Evolutionary conservation across 805 yeast species (phyloP), one percentile per base, ranked within the genome.

Genomic region (Candida sithepensis): DNA sequence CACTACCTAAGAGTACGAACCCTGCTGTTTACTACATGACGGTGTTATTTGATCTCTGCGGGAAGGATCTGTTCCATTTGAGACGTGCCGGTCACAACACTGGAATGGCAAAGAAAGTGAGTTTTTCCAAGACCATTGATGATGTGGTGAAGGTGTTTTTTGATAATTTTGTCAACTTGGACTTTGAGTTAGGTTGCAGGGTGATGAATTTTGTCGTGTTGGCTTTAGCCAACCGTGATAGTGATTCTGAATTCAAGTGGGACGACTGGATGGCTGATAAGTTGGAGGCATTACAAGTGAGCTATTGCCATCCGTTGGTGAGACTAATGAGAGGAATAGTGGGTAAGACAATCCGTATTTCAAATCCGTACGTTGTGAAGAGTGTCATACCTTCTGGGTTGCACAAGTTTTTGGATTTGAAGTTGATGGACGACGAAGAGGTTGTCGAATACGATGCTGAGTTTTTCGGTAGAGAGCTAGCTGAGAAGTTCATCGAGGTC

Each of bases 171-270:
- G 82, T 77, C 23, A 68, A 75, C 2, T 69, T 90, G 45, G 97
- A 92, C 62, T 82, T 81, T 57, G 97, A 90, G 65, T 70, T 88
- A 45, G 77, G 82, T 53, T 74, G 80, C 50, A 73, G 91, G 50
- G 86, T 80, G 55, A 72, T 88, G 58, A 92, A 87, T 66, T 94
- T 98, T 98, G 84, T 95, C 72, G 77, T 96, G 1, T 84, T 88
- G 47, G 99, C 94, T 67, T 79, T 94, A 64, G 86, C 96, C 59
- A 94, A 92, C 63, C 94, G 92, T 66, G 90, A 86, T 47, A 94
- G 88, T 68, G 88, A 92, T 63, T 94, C 92, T 66, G 90, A 86
- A 48, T 94, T 88, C 68, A 88, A 91, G 33, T 94, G 99, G 99
- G 89, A 90, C 62, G 81, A 79, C 53, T 98, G 91, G 65, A 94